Evolutionary conservation across 164 flowering plant genomes (phyloP).

Genomic region (Sedum album): DNA sequence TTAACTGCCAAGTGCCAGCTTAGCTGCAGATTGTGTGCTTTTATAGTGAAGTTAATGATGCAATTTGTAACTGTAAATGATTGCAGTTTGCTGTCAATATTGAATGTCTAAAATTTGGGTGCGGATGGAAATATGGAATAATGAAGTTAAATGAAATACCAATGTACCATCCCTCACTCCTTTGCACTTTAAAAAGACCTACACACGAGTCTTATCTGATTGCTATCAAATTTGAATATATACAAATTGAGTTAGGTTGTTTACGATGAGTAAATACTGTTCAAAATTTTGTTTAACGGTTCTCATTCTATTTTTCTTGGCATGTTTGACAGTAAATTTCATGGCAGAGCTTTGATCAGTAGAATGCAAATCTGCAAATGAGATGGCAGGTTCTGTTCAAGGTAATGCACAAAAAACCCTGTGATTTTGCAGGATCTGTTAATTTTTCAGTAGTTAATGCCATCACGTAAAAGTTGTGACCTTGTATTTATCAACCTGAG

Average conservation of each 20-base stretch:
- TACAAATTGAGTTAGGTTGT: background rate
- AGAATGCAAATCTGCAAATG: background rate
- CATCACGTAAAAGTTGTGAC: constrained; percentile 5
- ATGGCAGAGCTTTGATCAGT: background rate
- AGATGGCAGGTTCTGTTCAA: background rate
- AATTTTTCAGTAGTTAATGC: background rate
- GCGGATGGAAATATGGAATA: too few species aligned
- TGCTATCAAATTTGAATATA: too few species aligned
- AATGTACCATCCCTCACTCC: too few species aligned
- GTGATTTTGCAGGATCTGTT: background rate
- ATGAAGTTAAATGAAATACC: too few species aligned
- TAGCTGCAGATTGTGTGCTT: too few species aligned
- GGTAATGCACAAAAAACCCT: background rate
- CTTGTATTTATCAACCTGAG: background rate
- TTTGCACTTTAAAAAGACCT: too few species aligned
- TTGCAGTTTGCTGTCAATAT: too few species aligned
- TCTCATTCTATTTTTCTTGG: background rate
- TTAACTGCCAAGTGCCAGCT: too few species aligned
- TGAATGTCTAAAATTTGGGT: too few species aligned
- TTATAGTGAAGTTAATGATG: too few species aligned
- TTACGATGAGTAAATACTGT: background rate
- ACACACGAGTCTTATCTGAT: too few species aligned
- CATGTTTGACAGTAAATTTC: background rate
- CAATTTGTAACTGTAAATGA: too few species aligned
- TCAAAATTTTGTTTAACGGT: background rate